Base-by-base conservation (phyloP, 1,284 basidiomycete species). In the Cryptococcus sp. region DNA sequence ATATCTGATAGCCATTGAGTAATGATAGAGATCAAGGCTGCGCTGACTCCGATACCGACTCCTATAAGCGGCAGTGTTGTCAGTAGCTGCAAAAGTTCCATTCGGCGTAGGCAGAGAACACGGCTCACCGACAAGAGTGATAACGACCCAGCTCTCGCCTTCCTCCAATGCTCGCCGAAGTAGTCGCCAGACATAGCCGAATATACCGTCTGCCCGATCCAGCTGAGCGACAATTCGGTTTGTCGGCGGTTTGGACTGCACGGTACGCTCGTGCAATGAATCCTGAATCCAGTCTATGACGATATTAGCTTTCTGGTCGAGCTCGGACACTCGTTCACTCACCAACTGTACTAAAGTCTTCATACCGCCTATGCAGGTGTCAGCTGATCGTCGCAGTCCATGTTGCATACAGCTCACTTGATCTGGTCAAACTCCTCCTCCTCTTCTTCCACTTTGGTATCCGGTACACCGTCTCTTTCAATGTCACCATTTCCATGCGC, bases 1-100 rank as follows among this genome's bases (percentile, higher is more conserved):
- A 98, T 85, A 76, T 99, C 94, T 1, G 93, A 94, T 10, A 98
- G 84, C 96, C 96, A 99, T 77, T 90, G 91, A n/a, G 93, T 96
- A 57, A 93, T 82, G 67, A 99, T 96, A 41, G 93, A 93, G 64
- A 98, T 95, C 58, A 99, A 77, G 1, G 93, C 96, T 39, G 94
- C 93, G 67, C 93, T 95, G 49, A 96, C 70, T 22, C 96, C 96
- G 63, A 99, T 99, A 61, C 86, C 85, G 46, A 92, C 83, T 10
- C 95, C 94, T 95, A 70, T 19, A 40, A 17, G n/a, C 46, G 57
- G 29, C 13, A 34, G 29, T 34, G 13, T 34, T 17, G 16, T 52
- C 19, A 38, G 22, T 26, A n/a, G 19, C 23, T 19, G 1, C 15
- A 20, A 3, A 23, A 29, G 13, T 46, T 13, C 23, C 50, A 3